Conservation (phyloP, 2,329 filamentous ascomycete genomes). For the Xylaria sp. region DNA sequence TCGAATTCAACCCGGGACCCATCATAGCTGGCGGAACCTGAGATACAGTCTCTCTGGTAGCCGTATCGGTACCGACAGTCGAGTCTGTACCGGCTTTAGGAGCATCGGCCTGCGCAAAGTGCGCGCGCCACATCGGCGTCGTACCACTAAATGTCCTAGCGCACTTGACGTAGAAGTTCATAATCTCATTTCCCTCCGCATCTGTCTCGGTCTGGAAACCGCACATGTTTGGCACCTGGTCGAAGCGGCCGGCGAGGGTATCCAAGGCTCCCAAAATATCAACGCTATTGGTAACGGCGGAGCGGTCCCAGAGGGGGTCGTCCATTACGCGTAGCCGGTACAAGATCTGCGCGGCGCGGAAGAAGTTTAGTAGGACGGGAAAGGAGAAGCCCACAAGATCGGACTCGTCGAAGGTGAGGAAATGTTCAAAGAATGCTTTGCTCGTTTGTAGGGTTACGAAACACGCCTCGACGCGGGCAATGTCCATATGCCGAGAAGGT, state of each 20-base stretch:
- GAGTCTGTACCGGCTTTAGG: neutral
- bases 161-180: constrained; percentile 41
- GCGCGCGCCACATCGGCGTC: constrained; percentile 39
- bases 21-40: constrained; percentile 18
- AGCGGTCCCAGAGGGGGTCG: constrained; percentile 45
- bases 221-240: constrained; percentile 35
- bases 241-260: constrained; percentile 35
- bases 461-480: constrained; percentile 40
- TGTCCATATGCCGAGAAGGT: constrained; percentile 28
- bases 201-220: constrained; percentile 37
- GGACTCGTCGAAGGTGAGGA: constrained; percentile 37
- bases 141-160: constrained; percentile 39
- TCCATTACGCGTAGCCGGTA: constrained; percentile 46
- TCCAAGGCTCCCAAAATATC: constrained; percentile 42
- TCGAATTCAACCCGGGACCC: constrained; percentile 6
- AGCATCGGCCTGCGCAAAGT: constrained; percentile 39
- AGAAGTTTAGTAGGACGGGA: constrained; percentile 43
- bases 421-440: constrained; percentile 42
- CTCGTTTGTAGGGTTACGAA: constrained; percentile 41
- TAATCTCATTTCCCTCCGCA: constrained; percentile 30
- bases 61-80: neutral
- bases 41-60: neutral
- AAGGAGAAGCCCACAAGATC: constrained; percentile 43
- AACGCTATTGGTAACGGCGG: constrained; percentile 32
- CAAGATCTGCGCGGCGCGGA: constrained; percentile 43